Base-by-base conservation (phyloP, 2,329 filamentous ascomycete genomes). In the Pseudocercospora macadamiae region DNA sequence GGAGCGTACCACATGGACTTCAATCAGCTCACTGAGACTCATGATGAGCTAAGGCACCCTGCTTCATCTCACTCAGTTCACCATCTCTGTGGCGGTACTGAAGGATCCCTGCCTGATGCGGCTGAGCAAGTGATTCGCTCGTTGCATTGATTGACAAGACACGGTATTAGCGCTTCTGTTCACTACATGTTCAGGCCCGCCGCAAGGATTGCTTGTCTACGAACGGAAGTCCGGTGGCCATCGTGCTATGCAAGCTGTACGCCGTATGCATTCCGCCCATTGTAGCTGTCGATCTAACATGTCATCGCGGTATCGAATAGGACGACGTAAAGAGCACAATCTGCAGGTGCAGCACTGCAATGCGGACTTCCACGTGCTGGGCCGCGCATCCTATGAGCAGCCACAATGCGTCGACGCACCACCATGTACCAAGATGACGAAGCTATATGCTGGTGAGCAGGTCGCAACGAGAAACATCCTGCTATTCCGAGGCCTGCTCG, bases 401-500 rank as follows among this genome's bases (percentile, higher is more conserved):
- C 44, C 44, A 47, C 44, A 25, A 14, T 28, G 3, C 6, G 44
- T 25, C 44, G 16, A 25, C 44, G 16, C n/a, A 9, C 18, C 48
- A 16, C 30, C 10, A 51, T 51, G 48, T 37, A 39, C 49, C 30
- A 26, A 52, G 49, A 52, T 52, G 30, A 39, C 26, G 47, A 51
- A n/a, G 26, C 47, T 19, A 32, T 9, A 19, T 44, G 16, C 16
- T 19, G 16, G 21, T 10, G 6, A 30, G 47, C 26, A 34, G 19
- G 47, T 16, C 47, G 26, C 47, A 51, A 34, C 23, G 47, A 34
- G 23, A 30, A 34, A 34, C 39, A 44, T 44, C 39, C 14, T 57
- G 44, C 37, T 45, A 19, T 42, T 36, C 23, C 32, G 48, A 57
- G 48, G 55, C 55, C 55, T 57, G 25, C 37, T 45, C 48, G 55